Evolutionary conservation across 2,329 filamentous ascomycete genomes (phyloP), one percentile per base, ranked within the genome.

Genomic region (Macroventuria anomochaeta): DNA sequence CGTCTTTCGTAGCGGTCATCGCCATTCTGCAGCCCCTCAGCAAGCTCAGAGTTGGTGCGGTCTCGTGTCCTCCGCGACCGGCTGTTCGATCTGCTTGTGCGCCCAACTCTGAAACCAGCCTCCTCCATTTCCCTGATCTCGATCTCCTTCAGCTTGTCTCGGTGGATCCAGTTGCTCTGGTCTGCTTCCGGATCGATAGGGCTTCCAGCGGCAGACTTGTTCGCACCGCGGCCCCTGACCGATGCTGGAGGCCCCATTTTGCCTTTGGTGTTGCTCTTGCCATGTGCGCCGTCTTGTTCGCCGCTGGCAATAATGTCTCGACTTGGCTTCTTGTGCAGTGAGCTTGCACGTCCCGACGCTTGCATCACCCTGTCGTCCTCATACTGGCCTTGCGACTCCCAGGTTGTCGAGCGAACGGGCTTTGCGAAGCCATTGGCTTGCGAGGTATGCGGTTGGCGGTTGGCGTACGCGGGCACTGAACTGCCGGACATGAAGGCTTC

Each of bases 131-230:
- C 90, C 67, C 87, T 83, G 63, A 80, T 93, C 75, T 95, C 90
- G 63, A 93, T 95, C 69, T 85, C 85, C 48, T 89, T 90, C 57
- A 95, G 77, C 76, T 93, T 93, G 75, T 95, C 90, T 51, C 90
- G 81, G 69, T 95, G 90, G 64, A 95, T 93, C 90, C 90, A 95
- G 73, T 90, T 88, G 26, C 86, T 89, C 56, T 85, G 81, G 56
- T 88, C 86, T 32, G 66, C 65, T 46, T 73, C 71, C 21, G 55
- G 47, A 15, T 64, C 68, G 28, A 46, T 39, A 13, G 52, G 23
- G 43, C 57, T 43, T 7, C 57, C 58, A 53, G 59, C 58, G 29
- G 57, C 31, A 10, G 58, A 29, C 60, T 71, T 74, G 56, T 71
- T 73, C 59, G 68, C 68, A 26, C 46, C 46, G 20, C 53, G 46